Conservation (phyloP, 805 yeast genomes). For the Yamadazyma philogaea region DNA sequence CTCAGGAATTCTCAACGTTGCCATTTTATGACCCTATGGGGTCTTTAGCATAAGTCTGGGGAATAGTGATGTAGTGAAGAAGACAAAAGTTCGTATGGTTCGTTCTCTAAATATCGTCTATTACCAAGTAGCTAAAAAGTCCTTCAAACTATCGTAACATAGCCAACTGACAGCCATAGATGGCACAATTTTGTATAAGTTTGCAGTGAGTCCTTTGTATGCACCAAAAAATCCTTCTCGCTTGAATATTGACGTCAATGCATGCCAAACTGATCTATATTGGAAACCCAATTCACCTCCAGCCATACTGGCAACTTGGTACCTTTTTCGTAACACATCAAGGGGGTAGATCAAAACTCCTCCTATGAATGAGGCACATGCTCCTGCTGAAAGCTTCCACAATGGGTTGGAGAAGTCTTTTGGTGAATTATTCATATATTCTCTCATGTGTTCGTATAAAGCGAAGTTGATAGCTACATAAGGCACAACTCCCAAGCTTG, state of each 20-base stretch:
- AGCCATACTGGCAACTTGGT: constrained; percentile 86
- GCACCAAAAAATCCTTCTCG: constrained; percentile 73
- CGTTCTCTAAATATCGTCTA: not conserved
- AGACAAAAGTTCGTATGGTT: too few relatives aligned
- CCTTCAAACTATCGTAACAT: constrained; percentile 71
- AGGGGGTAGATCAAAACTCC: constrained; percentile 90
- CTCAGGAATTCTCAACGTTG: constrained; percentile 28
- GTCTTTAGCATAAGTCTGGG: constrained; percentile 29
- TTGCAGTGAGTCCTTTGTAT: constrained; percentile 74
- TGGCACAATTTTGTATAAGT: constrained; percentile 86
- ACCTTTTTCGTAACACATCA: constrained; percentile 82
- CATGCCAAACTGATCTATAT: constrained; percentile 74
- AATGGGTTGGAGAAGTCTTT: constrained; percentile 42
- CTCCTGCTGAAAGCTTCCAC: constrained; percentile 74
- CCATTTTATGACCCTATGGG: constrained; percentile 46
- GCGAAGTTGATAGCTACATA: constrained; percentile 92
- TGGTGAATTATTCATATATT: constrained; percentile 38
- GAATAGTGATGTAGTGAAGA: too few relatives aligned
- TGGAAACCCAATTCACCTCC: constrained; percentile 75
- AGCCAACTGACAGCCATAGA: constrained; percentile 96
- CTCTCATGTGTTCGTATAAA: constrained; percentile 78
- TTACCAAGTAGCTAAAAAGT: constrained; percentile 28
- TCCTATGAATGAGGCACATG: constrained; percentile 82
- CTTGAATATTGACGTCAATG: constrained; percentile 63
- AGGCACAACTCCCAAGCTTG: constrained; percentile 92